phyloP scores from a whole-genome alignment of 2,329 filamentous ascomycete genomes.

The Paecilomyces sp. region DNA sequence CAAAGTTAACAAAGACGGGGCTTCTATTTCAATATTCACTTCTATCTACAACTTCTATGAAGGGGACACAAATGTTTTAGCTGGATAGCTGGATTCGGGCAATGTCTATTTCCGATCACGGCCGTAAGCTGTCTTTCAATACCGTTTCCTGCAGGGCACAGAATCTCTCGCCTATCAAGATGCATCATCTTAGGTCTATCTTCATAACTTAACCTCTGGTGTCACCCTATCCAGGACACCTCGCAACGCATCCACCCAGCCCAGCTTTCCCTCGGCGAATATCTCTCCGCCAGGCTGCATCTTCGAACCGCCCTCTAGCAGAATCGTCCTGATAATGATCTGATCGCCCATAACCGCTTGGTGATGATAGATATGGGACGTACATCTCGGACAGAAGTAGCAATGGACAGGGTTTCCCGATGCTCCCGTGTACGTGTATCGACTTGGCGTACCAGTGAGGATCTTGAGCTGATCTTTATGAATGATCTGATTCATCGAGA shows the following conservation, averaged over 20 bases:
- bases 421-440: too few relatives aligned
- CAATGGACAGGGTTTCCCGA: too few relatives aligned
- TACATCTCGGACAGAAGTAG: conserved; percentile 15
- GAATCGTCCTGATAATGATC: conserved; percentile 31
- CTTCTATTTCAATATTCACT: not conserved
- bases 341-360: conserved; percentile 34
- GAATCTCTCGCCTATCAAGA: not conserved
- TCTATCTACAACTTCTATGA: too few relatives aligned
- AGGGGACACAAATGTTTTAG: too few relatives aligned
- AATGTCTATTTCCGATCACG: too few relatives aligned
- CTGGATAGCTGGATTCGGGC: too few relatives aligned
- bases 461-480: too few relatives aligned
- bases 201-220: not conserved
- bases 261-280: conserved; percentile 27
- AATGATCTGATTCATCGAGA: too few relatives aligned
- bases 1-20: not conserved
- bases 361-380: conserved; percentile 28
- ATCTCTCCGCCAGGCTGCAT: conserved; percentile 31
- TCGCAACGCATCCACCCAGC: conserved; percentile 24
- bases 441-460: too few relatives aligned
- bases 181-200: not conserved
- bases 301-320: conserved; percentile 27
- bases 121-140: too few relatives aligned
- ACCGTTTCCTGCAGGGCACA: not conserved
- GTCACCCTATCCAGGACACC: not conserved